Base-by-base conservation (phyloP, 164 flowering plant genomes). In the Magnolia changhungtana region DNA sequence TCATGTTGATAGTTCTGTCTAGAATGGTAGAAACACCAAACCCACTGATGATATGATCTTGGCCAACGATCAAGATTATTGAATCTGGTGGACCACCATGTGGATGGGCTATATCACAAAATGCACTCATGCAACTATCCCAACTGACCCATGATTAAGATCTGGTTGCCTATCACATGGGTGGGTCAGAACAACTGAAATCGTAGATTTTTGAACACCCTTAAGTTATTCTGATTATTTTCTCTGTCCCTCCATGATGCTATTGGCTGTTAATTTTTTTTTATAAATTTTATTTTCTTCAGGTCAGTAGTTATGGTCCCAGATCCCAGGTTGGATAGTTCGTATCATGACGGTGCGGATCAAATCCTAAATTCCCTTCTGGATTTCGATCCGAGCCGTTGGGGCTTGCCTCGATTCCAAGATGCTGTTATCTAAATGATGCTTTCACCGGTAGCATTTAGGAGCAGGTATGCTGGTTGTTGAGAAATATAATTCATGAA, bases 261-360 rank as follows among this genome's bases (percentile, higher is more conserved):
- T 52, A 2, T 24, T 24, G 11, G 4, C 51, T 19, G 52, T 75
- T 9, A 20, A 52, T 67, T 65, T 61, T 49, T 49, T 61, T 27
- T 45, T 45, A 52, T 63, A 24, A 24, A 24, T 24, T 24, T 24
- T 24, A 24, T 64, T 23, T 0, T 24, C 71, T 72, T 68, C 92
- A 95, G 98, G 98, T 87, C 75, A 73, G 96, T 80, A 4, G 90
- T 91, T 50, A 95, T 95, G 99, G 97, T 93, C 74, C 99, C 99
- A 8, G 98, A 95, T 83, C 90, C 97, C 64, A 89, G 90, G 83
- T 82, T 95, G 70, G 98, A 95, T 76, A 87, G 81, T 83, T 88
- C 88, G 61, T 81, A 71, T 78, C 98, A 88, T 69, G 80, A 74
- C 8, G 79, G 65, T 64, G 96, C 99, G 10, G 96, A 95, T 80